Evolutionary conservation across 108 stramenopile genomes (phyloP), one percentile per base, ranked within the genome.

Genomic region (Cyclotella baltica): DNA sequence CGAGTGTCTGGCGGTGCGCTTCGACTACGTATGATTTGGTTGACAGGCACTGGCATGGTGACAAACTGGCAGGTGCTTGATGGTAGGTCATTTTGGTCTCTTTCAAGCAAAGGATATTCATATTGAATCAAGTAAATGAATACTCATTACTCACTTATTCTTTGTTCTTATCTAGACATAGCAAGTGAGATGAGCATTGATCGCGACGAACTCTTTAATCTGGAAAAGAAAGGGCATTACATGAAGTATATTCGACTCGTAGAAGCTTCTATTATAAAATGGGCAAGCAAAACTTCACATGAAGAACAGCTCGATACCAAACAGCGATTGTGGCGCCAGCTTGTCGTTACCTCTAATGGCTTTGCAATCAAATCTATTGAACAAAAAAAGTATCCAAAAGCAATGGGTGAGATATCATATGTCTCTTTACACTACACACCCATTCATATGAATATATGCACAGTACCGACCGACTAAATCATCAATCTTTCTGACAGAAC

Each of bases 11-110:
- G 1, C 4, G 69, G 40, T 8, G 38, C 63, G 27, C 48, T 64
- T 30, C 35, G 69, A 9, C 77, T 78, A 4, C 59, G 48, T 50
- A 80, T 67, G 52, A 85, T 88, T 53, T 88, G 87, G 87, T 85
- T 83, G 55, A 56, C 47, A 11, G 77, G 80, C 0, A 62, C 84
- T 18, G 84, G 87, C 35, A 58, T 83, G 37, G 58, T 77, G 11
- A 47, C 75, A 4, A 73, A 85, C 16, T 85, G 87, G 87, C 36
- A 62, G 27, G 43, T 46, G 0, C 37, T 88, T 2, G 64, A 70
- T 51, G 47, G 63, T 48, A 34, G 73, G 36, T 36, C 36, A 4
- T 22, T n/a, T 38, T 18, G 23, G 13, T n/a, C 4, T 22, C 62
- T 63, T 52, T 31, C 51, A 77, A 16, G 4, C n/a, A 20, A n/a